Evolutionary conservation across 768 basidiomycete species (phyloP).

Genomic region (Lentinus brumalis): DNA sequence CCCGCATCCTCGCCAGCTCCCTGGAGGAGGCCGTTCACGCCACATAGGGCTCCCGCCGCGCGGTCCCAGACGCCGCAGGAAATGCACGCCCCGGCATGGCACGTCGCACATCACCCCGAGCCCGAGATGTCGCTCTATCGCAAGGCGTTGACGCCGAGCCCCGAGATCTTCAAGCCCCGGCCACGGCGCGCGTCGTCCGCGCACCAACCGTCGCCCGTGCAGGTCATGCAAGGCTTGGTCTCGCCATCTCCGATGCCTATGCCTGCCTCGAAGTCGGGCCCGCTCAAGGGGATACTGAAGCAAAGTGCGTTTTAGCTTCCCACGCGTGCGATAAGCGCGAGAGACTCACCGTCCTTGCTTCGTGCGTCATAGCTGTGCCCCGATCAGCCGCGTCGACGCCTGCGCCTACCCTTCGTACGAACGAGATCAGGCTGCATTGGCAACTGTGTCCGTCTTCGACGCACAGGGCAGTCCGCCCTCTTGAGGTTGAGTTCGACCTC

Average conservation of each 20-base stretch:
- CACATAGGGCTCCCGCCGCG: constrained; percentile 6
- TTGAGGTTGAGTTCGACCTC: constrained; percentile 17
- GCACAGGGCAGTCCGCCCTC: not conserved
- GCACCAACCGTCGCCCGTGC: constrained; percentile 1
- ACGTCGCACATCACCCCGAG: not conserved
- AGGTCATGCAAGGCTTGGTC: constrained; percentile 9
- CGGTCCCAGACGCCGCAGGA: not conserved
- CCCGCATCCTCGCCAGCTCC: constrained; percentile 2
- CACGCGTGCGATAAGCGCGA: not conserved
- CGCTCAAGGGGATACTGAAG: constrained; percentile 17
- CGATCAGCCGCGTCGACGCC: constrained; percentile 1
- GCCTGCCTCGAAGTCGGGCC: not conserved
- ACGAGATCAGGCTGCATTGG: constrained; percentile 22
- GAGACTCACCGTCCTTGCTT: constrained; percentile 1
- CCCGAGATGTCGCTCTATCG: constrained; percentile 7
- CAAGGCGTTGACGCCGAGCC: constrained; percentile 8
- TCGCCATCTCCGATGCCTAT: constrained; percentile 1
- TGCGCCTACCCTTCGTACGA: not conserved
- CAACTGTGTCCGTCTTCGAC: constrained; percentile 20
- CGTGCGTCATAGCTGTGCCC: constrained; percentile 7
- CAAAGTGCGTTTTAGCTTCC: constrained; percentile 2
- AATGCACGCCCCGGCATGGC: not conserved
- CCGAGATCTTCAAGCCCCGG: constrained; percentile 16
- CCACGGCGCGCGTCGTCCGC: constrained; percentile 13
- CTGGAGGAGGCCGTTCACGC: constrained; percentile 7